These are phyloP conservation scores for Podaxis sp. DNA, from an alignment of 768 basidiomycete species.

Conservation along the genomic window DNA sequence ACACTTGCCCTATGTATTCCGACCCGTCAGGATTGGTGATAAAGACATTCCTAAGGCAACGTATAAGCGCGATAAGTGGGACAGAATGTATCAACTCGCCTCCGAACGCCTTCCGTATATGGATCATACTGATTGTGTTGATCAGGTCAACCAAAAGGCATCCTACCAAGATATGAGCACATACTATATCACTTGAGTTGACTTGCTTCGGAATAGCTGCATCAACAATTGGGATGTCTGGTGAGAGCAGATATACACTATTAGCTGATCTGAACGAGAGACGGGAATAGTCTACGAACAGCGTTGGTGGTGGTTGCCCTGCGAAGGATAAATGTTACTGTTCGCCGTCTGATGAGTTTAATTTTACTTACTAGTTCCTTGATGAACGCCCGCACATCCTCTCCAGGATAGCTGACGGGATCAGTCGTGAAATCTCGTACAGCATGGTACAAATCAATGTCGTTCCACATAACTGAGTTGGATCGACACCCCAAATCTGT, in stretches of 20 bases:
- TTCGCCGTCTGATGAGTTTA: neutral
- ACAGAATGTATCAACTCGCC: conserved; percentile 34
- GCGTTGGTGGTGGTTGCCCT: conserved; percentile 43
- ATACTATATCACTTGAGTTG: conserved; percentile 62
- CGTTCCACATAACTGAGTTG: conserved; percentile 69
- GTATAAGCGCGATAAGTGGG: neutral
- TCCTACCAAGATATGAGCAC: conserved; percentile 24
- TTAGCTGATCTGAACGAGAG: neutral
- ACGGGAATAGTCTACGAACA: conserved; percentile 28
- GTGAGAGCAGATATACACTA: neutral
- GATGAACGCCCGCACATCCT: conserved; percentile 55
- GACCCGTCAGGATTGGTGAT: conserved; percentile 76
- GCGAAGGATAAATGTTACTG: neutral
- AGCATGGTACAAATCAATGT: conserved; percentile 73
- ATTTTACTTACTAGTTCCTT: conserved; percentile 47
- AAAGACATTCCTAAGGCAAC: conserved; percentile 54
- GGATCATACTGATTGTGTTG: conserved; percentile 54
- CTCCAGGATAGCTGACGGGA: conserved; percentile 58
- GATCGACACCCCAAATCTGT: conserved; percentile 7
- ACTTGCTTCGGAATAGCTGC: conserved; percentile 56
- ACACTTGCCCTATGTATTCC: conserved; percentile 73
- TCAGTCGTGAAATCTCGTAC: conserved; percentile 70
- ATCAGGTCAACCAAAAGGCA: neutral
- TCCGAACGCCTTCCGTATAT: conserved; percentile 60
- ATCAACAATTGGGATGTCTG: conserved; percentile 73